Conservation (phyloP, 345 rosid species). For the Cardamine resedifolia region DNA sequence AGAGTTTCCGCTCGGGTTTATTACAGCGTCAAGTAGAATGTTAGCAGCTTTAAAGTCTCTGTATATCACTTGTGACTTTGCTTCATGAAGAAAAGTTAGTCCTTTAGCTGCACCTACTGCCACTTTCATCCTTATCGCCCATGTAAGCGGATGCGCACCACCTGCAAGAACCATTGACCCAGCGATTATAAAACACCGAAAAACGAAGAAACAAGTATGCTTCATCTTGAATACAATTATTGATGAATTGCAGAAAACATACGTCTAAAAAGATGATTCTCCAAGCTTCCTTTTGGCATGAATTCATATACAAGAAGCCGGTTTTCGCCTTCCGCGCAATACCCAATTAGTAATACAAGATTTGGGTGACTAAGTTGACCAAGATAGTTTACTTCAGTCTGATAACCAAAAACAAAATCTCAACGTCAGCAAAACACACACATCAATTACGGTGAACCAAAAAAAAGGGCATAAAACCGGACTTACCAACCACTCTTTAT, state of each 20-base stretch:
- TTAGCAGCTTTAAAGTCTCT: conserved; percentile 98
- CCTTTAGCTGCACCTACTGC: conserved; percentile 98
- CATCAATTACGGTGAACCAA: not conserved
- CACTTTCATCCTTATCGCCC: conserved; percentile 90
- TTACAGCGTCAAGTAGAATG: conserved; percentile 86
- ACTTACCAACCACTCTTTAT: conserved; percentile 99
- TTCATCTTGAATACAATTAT: not conserved
- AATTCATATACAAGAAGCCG: conserved; percentile 89
- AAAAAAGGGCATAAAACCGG: conserved; percentile 40
- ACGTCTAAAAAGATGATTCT: conserved; percentile 69
- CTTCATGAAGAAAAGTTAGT: conserved; percentile 87
- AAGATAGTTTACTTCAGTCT: conserved; percentile 96
- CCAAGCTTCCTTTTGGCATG: conserved; percentile 97
- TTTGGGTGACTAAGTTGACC: conserved; percentile 91
- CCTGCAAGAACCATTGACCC: conserved; percentile 48
- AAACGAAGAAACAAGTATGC: not conserved
- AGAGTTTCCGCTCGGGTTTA: conserved; percentile 11
- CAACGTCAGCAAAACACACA: conserved; percentile 13
- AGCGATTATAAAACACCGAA: not conserved
- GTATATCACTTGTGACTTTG: conserved; percentile 89
- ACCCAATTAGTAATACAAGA: conserved; percentile 86
- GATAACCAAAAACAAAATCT: conserved; percentile 24
- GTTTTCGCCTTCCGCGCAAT: conserved; percentile 76
- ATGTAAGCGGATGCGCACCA: conserved; percentile 89
- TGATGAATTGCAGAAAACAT: not conserved